Evolutionary conservation across 192 early-diverging fungal genomes (phyloP).

Genomic region (Linderina pennispora): DNA sequence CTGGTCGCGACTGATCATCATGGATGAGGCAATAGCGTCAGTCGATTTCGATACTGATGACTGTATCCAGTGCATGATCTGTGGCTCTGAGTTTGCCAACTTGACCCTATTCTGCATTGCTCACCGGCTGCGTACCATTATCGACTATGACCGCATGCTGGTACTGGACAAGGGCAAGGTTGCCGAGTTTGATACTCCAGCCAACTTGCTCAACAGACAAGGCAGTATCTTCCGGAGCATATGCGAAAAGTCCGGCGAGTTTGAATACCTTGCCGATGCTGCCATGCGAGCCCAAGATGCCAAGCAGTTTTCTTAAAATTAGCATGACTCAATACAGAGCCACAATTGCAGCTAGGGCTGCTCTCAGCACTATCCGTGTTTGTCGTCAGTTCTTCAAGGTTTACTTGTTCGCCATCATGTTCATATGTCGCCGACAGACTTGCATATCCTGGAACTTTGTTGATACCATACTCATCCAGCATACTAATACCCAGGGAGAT

Average conservation of each 20-base stretch:
- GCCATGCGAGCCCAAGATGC: too few relatives aligned
- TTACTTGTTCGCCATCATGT: too few relatives aligned
- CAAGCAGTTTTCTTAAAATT: too few relatives aligned
- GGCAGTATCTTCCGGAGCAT: slow-evolving; percentile 67
- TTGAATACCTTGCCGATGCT: slow-evolving; percentile 18
- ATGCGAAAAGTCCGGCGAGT: slow-evolving; percentile 79
- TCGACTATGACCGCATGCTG: slow-evolving; percentile 79
- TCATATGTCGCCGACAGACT: too few relatives aligned
- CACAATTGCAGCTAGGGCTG: too few relatives aligned
- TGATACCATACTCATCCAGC: too few relatives aligned
- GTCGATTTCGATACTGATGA: slow-evolving; percentile 85
- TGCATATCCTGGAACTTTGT: too few relatives aligned
- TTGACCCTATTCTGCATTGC: slow-evolving; percentile 84
- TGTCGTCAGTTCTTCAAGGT: too few relatives aligned
- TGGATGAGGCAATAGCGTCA: slow-evolving; percentile 84
- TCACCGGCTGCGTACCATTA: slow-evolving; percentile 78
- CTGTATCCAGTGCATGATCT: slow-evolving; percentile 84
- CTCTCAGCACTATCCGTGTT: too few relatives aligned
- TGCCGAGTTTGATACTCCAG: slow-evolving; percentile 78
- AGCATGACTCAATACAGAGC: too few relatives aligned
- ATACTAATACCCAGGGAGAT: too few relatives aligned
- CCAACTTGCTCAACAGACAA: slow-evolving; percentile 53
- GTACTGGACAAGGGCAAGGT: slow-evolving; percentile 74
- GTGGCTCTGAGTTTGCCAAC: slow-evolving; percentile 61
- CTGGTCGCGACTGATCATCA: slow-evolving; percentile 58